phyloP scores from a whole-genome alignment of 495 filamentous ascomycete genomes.

The Trichoderma erinaceum region DNA sequence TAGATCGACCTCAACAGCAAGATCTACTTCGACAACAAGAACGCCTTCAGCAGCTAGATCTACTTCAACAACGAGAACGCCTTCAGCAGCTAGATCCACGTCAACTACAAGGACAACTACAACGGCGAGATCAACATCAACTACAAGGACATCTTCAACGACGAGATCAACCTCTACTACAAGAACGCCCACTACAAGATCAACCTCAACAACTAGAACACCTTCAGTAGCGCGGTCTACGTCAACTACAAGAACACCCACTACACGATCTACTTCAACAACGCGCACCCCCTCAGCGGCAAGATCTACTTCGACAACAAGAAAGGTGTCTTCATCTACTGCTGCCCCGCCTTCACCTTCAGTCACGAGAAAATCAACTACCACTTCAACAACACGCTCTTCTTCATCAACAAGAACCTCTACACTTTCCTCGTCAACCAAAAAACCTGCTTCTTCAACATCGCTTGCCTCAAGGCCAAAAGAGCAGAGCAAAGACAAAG shows the following conservation, averaged over 20 bases:
- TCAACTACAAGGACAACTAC: background rate
- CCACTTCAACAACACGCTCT: background rate
- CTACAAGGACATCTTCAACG: background rate
- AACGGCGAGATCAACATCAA: background rate
- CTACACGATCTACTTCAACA: background rate
- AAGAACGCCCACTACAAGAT: background rate
- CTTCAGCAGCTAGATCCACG: background rate
- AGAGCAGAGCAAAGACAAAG: background rate
- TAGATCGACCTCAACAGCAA: background rate
- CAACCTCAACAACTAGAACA: background rate
- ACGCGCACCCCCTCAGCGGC: background rate
- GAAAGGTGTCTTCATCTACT: background rate
- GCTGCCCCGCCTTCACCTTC: background rate
- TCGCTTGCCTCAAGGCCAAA: slow-evolving; percentile 3
- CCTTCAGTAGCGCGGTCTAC: background rate
- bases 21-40: background rate
- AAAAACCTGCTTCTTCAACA: background rate
- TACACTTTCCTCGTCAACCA: background rate
- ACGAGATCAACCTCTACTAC: background rate
- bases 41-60: background rate
- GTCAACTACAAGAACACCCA: background rate
- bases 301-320: background rate
- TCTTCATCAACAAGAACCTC: background rate
- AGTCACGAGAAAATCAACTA: background rate
- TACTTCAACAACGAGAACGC: background rate